Evolutionary conservation across 2,329 filamentous ascomycete species (phyloP).

Genomic region (Ambrosiella xylebori): DNA sequence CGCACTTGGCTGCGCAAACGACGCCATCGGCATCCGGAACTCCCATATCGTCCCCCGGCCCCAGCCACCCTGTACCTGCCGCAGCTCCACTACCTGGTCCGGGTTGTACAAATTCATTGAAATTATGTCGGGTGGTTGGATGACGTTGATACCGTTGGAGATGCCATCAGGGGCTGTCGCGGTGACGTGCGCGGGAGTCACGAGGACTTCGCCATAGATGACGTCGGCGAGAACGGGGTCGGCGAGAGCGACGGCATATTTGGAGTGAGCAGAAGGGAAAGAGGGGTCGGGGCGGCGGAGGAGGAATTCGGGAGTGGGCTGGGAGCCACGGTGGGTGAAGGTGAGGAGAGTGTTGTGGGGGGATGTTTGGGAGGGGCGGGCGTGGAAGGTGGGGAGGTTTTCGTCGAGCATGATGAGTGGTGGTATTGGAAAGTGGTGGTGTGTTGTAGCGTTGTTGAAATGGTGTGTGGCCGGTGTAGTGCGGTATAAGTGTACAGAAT

Average conservation of each 20-base stretch:
- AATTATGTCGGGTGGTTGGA: constrained; percentile 49
- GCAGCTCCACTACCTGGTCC: constrained; percentile 61
- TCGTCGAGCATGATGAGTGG: constrained; percentile 63
- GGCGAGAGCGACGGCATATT: constrained; percentile 72
- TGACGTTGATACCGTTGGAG: not conserved
- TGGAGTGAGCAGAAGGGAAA: constrained; percentile 51
- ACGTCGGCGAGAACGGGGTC: constrained; percentile 68
- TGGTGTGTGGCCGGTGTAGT: not conserved
- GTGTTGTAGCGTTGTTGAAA: not conserved
- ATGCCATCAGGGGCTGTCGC: constrained; percentile 5
- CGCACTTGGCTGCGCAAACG: constrained; percentile 63
- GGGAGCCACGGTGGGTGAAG: constrained; percentile 57
- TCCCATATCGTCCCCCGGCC: constrained; percentile 70
- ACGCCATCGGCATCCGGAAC: constrained; percentile 77
- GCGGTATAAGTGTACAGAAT: too few relatives aligned
- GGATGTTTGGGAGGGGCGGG: constrained; percentile 34
- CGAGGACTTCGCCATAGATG: constrained; percentile 71
- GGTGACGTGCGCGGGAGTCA: constrained; percentile 72
- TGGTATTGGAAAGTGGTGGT: not conserved
- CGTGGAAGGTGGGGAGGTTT: constrained; percentile 62
- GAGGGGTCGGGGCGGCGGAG: constrained; percentile 58
- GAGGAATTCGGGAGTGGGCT: constrained; percentile 65
- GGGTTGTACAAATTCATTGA: constrained; percentile 86
- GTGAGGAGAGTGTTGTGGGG: constrained; percentile 39
- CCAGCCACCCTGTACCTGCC: constrained; percentile 58